Base-by-base conservation (phyloP, 139 green algal species). In the Tetradesmus obliquus region DNA sequence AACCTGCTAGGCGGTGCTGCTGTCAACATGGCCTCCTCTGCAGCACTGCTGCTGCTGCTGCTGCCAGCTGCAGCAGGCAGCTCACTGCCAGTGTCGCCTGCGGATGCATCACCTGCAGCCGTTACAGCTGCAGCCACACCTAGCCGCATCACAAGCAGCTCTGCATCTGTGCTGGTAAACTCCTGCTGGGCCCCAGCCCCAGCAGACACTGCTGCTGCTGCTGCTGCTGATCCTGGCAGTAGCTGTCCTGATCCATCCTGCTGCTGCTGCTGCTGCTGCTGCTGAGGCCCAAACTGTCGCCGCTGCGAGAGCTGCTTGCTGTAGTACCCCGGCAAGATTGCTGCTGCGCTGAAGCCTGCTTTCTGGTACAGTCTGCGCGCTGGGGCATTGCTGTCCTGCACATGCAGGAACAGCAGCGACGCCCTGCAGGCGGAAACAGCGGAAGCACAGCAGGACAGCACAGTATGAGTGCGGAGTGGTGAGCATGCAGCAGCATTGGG, bases 231-330 rank as follows among this genome's bases (percentile, higher is more conserved):
- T 62, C 15, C 53, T 71, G 54, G 81, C 54, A 86, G 81, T 15
- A 55, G 32, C n/a, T n/a, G n/a, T n/a, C n/a, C n/a, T n/a, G n/a
- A n/a, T n/a, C n/a, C n/a, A n/a, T n/a, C n/a, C 85, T 82, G 87
- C 87, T 91, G 72, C 53, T 91, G 72, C 87, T 60, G 84, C 55
- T 91, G 87, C 72, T 84, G 71, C 86, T 91, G 87, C 71, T 79
- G 87, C 87, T 85, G 74, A 5, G 51, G 66, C 2, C 51, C 51
- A 32, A 82, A 80, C 81, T 79, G 57, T 12, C 32, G 24, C 58
- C 32, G 84, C 24, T n/a, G 13, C n/a, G 22, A 51, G 1, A 58
- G 55, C 84, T 89, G 84, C 74, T 51, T 51, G 57, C 79, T 91
- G 76, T 91, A 91, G 55, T 91, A 91, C 7, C 55, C 88, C 3